Evolutionary conservation across 352 stramenopile genomes (phyloP).

Genomic region (Heterotrichella gracilis): DNA sequence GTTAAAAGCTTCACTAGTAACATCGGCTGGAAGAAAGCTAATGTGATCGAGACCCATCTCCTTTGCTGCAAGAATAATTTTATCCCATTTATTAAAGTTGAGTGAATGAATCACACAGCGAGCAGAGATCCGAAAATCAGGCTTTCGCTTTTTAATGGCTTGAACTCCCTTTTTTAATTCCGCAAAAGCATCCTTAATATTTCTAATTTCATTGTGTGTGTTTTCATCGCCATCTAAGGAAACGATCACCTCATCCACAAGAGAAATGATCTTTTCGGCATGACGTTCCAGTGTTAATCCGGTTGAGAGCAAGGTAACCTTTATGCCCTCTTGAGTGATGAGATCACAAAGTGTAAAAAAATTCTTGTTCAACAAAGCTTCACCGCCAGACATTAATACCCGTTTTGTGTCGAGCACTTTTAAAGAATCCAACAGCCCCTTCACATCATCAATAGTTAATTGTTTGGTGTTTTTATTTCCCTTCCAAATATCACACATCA

Average conservation of each 20-base stretch:
- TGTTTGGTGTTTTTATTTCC: background rate
- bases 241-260: background rate
- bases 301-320: background rate
- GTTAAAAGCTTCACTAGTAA: background rate
- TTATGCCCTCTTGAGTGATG: background rate
- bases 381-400: background rate
- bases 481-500: background rate
- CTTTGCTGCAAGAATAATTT: background rate
- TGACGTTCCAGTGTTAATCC: background rate
- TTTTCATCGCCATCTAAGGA: background rate
- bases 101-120: background rate
- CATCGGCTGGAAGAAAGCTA: background rate
- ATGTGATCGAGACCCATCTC: background rate
- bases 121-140: background rate
- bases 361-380: constrained; percentile 4
- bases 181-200: background rate
- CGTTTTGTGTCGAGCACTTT: background rate
- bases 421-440: background rate
- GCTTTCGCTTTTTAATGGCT: background rate
- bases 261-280: background rate
- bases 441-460: background rate
- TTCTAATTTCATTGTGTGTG: background rate
- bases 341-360: background rate
- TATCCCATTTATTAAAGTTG: background rate
- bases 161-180: background rate